Evolutionary conservation across 2,329 filamentous ascomycete genomes (phyloP).

Genomic region (Monascus ruber): DNA sequence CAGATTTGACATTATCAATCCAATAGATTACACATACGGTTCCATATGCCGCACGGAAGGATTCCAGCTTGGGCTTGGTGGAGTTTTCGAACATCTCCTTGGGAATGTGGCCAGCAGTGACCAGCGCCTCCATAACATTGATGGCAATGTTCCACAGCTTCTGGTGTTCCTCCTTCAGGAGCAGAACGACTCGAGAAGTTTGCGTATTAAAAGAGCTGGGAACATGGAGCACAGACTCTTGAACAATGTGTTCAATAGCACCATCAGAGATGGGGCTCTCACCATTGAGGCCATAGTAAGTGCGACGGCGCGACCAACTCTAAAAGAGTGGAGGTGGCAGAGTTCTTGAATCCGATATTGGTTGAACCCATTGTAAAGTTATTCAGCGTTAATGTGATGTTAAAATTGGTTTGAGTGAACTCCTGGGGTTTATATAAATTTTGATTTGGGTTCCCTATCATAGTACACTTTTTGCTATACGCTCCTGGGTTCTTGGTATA

Average conservation of each 20-base stretch:
- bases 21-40: conserved; percentile 44
- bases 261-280: conserved; percentile 23
- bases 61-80: conserved; percentile 34
- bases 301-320: conserved; percentile 22
- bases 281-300: conserved; percentile 19
- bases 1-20: neutral
- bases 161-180: conserved; percentile 73
- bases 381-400: too few species aligned
- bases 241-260: conserved; percentile 18
- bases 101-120: conserved; percentile 40
- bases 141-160: conserved; percentile 75
- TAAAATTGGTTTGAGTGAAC: too few species aligned
- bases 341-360: conserved; percentile 22
- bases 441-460: too few species aligned
- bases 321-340: conserved; percentile 18
- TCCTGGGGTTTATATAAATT: too few species aligned
- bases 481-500: too few species aligned
- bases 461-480: too few species aligned
- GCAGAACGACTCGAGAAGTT: conserved; percentile 62
- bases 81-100: conserved; percentile 38
- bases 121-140: conserved; percentile 42
- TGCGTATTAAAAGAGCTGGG: conserved; percentile 83
- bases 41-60: conserved; percentile 63
- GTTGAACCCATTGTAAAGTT: conserved; percentile 28
- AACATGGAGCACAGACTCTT: conserved; percentile 48